Evolutionary conservation across 2,329 filamentous ascomycete species (phyloP).

Genomic region (Pestalotiopsis sp.): DNA sequence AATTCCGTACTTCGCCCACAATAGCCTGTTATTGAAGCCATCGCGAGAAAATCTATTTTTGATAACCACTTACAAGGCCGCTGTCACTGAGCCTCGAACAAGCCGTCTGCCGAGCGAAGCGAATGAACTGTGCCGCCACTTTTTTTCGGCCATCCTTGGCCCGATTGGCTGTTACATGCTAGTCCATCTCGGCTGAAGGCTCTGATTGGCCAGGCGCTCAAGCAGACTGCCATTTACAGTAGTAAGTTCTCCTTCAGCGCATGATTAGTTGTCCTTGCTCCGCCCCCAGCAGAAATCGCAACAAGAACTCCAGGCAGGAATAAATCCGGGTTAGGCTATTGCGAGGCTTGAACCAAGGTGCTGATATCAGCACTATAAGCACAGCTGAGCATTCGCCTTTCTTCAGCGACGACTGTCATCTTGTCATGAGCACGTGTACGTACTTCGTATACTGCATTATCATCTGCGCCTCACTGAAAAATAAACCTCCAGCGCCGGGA

Average conservation of each 20-base stretch:
- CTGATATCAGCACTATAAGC: slow-evolving; percentile 6
- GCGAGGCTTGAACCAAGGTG: not conserved
- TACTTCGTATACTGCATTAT: no score
- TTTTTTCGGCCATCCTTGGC: no score
- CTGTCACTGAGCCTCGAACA: not conserved
- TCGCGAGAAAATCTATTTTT: slow-evolving; percentile 3
- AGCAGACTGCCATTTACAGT: not conserved
- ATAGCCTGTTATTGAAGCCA: not conserved
- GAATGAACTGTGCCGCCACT: not conserved
- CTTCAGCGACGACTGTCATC: not conserved
- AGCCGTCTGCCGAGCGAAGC: not conserved
- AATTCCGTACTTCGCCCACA: not conserved
- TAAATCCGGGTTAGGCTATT: not conserved
- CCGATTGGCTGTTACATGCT: not conserved
- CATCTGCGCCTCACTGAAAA: no score
- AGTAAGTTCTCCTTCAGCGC: not conserved
- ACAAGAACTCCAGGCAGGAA: not conserved
- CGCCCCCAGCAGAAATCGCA: not conserved
- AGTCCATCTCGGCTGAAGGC: not conserved
- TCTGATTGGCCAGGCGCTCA: not conserved
- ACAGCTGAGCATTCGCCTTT: not conserved
- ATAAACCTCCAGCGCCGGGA: no score
- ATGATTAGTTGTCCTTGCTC: not conserved
- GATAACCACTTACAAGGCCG: not conserved
- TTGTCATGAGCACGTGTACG: no score